Evolutionary conservation across 1,139 yeast species (phyloP), one percentile per base, ranked within the genome.

Genomic region (Blastobotrys niveus): DNA sequence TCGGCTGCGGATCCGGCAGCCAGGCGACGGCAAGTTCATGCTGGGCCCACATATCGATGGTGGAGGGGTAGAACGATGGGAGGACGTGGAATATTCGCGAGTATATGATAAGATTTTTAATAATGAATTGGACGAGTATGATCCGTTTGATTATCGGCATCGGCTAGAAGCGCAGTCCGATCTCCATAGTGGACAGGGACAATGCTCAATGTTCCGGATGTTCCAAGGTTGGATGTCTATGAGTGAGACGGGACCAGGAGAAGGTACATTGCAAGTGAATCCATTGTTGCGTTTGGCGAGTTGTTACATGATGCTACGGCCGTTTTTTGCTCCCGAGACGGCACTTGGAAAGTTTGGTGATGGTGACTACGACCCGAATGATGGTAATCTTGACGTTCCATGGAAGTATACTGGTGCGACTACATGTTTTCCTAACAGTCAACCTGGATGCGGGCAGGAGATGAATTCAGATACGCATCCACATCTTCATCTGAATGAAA

Each of bases 211-310:
- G 12, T 72, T 71, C 54, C 59, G 77, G 46, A 64, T 73, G 24
- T 68, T 72, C 45, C 78, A 74, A 57, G 78, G 76, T 6, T 73
- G 77, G 76, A 52, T 72, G 39, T 68, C 75, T 1, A 57, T 72
- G 49, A 61, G 70, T 12, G 59, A 59, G 20, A 62, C 62, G 19
- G 66, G 65, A 5, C 65, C 72, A 5, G 68, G 68, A 20, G 75
- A 71, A 50, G 78, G 78, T 1, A 68, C 77, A 3, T 59, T 74
- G 34, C 57, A 60, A 42, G 62, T 74, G 27, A 62, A 65, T 15
- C 78, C 79, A 3, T 57, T 61, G 48, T 34, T 55, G 30, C 48
- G 47, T 41, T 46, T 47, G n/a, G 52, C 73, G 12, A 69, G 70
- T 24, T 69, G 77, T 0, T 74, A 74, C 52, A 54, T 65, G 20